Evolutionary conservation across 2,329 filamentous ascomycete genomes (phyloP).

Genomic region (Cryoendolithus antarcticus): DNA sequence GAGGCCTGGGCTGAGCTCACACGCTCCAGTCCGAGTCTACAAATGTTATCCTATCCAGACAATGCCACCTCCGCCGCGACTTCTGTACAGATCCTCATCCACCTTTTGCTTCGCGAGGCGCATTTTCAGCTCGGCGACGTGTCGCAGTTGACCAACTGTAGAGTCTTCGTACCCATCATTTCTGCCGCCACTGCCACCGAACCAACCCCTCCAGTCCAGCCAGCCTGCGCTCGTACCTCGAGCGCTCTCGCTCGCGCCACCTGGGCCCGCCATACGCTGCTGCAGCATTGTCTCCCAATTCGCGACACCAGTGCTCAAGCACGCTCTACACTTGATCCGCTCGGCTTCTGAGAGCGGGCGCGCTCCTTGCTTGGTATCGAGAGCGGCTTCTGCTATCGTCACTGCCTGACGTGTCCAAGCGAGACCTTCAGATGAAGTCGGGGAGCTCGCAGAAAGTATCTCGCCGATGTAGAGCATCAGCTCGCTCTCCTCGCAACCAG

Average conservation of each 20-base stretch:
- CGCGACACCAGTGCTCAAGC: conserved; percentile 59
- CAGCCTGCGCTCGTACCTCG: conserved; percentile 8
- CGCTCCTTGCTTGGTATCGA: conserved; percentile 15
- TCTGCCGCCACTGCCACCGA: conserved; percentile 8
- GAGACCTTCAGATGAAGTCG: conserved; percentile 50
- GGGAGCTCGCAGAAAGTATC: conserved; percentile 64
- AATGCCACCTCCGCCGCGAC: conserved; percentile 15
- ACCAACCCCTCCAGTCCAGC: conserved; percentile 18
- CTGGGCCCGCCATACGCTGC: conserved; percentile 43
- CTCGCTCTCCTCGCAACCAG: conserved; percentile 69
- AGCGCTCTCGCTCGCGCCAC: conserved; percentile 2
- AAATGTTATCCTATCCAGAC: conserved; percentile 10
- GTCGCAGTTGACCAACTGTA: conserved; percentile 7
- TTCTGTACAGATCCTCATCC: conserved; percentile 7
- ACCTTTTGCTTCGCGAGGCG: conserved; percentile 14
- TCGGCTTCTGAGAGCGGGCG: conserved; percentile 20
- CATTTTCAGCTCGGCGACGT: conserved; percentile 13
- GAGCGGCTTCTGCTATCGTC: conserved; percentile 55
- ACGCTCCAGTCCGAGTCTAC: background rate
- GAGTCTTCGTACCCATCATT: conserved; percentile 12
- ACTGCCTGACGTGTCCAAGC: conserved; percentile 86
- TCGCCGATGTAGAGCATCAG: conserved; percentile 87
- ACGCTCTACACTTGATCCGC: conserved; percentile 58
- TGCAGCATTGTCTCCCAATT: conserved; percentile 79
- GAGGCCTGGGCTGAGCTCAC: too few relatives aligned